These are phyloP conservation scores for Pueraria montana DNA, from an alignment of 306 rosid genomes.

Conservation along the genomic window DNA sequence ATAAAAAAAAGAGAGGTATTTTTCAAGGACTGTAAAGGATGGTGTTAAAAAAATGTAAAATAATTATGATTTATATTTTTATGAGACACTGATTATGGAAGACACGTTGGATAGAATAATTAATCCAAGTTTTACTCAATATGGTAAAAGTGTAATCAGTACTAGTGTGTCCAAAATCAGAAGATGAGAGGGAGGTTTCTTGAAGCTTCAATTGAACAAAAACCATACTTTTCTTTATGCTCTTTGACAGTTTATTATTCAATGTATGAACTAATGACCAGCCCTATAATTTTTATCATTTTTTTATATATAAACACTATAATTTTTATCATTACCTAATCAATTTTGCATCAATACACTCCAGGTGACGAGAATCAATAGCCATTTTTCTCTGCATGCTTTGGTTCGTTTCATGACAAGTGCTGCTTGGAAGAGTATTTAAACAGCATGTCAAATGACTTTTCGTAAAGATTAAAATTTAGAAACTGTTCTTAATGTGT, in stretches of 20 bases:
- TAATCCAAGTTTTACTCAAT: neutral
- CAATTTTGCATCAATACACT: neutral
- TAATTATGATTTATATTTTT: neutral
- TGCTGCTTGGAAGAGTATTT: neutral
- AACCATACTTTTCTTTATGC: neutral
- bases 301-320: no score
- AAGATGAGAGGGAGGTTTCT: neutral
- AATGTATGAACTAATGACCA: neutral
- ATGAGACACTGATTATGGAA: neutral
- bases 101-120: neutral
- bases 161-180: neutral
- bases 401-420: neutral
- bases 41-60: neutral
- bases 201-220: neutral
- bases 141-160: neutral
- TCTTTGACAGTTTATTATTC: neutral
- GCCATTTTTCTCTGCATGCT: neutral
- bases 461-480: no score
- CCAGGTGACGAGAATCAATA: neutral
- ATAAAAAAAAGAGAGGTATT: neutral
- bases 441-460: neutral
- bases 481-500: no score
- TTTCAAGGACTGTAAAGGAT: neutral
- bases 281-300: neutral
- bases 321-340: neutral